Conservation (phyloP, 208 protist genomes). For the Crithidia brevicula region DNA sequence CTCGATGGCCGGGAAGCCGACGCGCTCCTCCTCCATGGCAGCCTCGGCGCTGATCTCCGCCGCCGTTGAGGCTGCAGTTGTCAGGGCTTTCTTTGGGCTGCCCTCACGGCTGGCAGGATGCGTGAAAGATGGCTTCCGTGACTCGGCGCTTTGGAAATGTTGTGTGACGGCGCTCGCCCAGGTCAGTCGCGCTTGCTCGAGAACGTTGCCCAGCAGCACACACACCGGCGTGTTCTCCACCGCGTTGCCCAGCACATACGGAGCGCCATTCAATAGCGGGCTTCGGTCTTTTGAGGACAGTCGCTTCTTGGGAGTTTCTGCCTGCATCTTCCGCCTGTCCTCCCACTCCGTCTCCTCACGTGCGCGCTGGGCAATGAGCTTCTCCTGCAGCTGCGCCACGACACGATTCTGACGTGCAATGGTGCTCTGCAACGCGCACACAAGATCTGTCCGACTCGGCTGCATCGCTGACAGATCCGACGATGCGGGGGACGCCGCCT, state of each 20-base stretch:
- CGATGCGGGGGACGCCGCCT: not conserved
- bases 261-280: too few relatives aligned
- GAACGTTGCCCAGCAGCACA: constrained; percentile 47
- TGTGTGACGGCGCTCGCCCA: constrained; percentile 58
- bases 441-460: constrained; percentile 24
- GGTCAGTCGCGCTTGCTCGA: constrained; percentile 38
- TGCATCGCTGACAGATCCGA: not conserved
- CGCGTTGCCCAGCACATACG: not conserved
- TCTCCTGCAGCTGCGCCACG: constrained; percentile 38
- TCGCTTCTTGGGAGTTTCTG: too few relatives aligned
- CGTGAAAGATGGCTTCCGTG: constrained; percentile 19
- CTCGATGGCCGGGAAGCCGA: constrained; percentile 47
- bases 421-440: constrained; percentile 39
- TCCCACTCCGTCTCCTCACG: constrained; percentile 29
- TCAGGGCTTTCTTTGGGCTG: constrained; percentile 6
- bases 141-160: constrained; percentile 36
- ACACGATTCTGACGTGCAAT: constrained; percentile 47
- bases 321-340: too few relatives aligned
- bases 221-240: constrained; percentile 50
- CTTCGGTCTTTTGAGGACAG: not conserved
- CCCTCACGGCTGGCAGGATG: constrained; percentile 2
- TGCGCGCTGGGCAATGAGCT: constrained; percentile 27
- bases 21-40: constrained; percentile 25
- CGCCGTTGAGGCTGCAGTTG: not conserved
- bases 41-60: constrained; percentile 19